Evolutionary conservation across 1,284 basidiomycete species (phyloP).

Genomic region (Ustilago loliicola): DNA sequence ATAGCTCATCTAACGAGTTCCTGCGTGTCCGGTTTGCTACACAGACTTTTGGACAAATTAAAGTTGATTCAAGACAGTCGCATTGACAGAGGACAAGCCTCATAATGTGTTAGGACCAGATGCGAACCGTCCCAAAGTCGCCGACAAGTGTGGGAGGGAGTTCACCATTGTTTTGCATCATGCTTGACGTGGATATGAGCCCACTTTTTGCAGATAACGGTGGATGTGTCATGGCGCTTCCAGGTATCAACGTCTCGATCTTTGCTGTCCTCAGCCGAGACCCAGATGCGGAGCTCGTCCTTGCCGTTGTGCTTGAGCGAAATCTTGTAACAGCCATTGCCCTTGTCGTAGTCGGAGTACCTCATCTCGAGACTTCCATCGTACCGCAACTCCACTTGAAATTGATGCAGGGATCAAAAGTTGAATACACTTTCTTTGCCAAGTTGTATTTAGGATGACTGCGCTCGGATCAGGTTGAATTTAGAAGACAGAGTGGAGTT

Average conservation of each 20-base stretch:
- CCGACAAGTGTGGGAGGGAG: not conserved
- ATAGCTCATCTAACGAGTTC: too few species aligned
- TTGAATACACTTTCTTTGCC: constrained; percentile 12
- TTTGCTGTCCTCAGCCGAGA: constrained; percentile 22
- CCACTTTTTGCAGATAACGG: constrained; percentile 25
- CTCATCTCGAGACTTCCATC: not conserved
- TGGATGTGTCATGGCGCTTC: not conserved
- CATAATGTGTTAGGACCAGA: too few species aligned
- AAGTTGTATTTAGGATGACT: constrained; percentile 1
- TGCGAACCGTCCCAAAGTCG: too few species aligned
- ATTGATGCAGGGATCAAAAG: not conserved
- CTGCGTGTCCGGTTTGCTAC: too few species aligned
- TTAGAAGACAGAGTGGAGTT: not conserved
- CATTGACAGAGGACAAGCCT: too few species aligned
- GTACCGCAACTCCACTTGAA: not conserved
- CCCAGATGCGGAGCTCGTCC: constrained; percentile 11
- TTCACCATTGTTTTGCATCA: not conserved
- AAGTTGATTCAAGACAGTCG: too few species aligned
- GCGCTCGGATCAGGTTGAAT: constrained; percentile 23
- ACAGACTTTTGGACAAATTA: too few species aligned
- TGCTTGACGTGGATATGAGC: constrained; percentile 21
- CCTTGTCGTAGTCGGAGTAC: constrained; percentile 12
- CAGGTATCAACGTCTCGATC: constrained; percentile 18
- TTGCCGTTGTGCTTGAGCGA: not conserved
- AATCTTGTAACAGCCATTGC: constrained; percentile 11